Base-by-base conservation (phyloP, 2,329 filamentous ascomycete genomes). In the Nannizzia gypsea region DNA sequence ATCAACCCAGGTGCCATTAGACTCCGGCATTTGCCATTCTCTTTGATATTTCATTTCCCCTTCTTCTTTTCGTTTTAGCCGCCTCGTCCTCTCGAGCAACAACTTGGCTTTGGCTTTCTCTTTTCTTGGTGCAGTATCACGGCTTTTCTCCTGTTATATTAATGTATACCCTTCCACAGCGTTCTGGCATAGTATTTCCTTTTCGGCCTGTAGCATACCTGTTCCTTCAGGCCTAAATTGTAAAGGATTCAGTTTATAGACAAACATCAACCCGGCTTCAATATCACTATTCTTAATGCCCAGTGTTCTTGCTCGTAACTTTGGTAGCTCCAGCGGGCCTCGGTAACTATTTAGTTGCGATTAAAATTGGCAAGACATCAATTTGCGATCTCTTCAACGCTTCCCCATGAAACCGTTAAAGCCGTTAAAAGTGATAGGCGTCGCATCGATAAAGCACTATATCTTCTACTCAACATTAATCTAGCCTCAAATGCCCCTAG, bases 401-500 rank as follows among this genome's bases (percentile, higher is more conserved):
- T 48, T 11, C 11, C 26, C 48, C 15, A 34, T n/a, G 26, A 24
- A 26, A 48, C 3, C 11, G 22, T 24, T 48, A 26, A 15, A 4
- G 3, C 20, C 22, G 20, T n/a, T 48, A 15, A 48, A 5, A 13
- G 20, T 11, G 11, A 28, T 24, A 24, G 20, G 3, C 13, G 13
- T 6, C 31, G 24, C 0, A 54, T 54, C 22, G 3, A n/a, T 20
- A 54, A n/a, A 17, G 20, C 3, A 54, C 11, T 17, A 26, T 6
- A n/a, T 6, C 15, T 26, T 24, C 9, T 48, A 22, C 4, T 22
- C 9, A 13, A 22, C 13, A 22, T 15, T 13, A 24, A 13, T 28
- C 22, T 28, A 22, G 44, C 44, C 20, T 48, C 44, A 34, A 54
- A 88, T 87, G 83, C 78, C 84, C 62, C 76, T 90, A 57, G 81